Conservation (phyloP, 2,329 filamentous ascomycete species). For the Piedraia hortae region DNA sequence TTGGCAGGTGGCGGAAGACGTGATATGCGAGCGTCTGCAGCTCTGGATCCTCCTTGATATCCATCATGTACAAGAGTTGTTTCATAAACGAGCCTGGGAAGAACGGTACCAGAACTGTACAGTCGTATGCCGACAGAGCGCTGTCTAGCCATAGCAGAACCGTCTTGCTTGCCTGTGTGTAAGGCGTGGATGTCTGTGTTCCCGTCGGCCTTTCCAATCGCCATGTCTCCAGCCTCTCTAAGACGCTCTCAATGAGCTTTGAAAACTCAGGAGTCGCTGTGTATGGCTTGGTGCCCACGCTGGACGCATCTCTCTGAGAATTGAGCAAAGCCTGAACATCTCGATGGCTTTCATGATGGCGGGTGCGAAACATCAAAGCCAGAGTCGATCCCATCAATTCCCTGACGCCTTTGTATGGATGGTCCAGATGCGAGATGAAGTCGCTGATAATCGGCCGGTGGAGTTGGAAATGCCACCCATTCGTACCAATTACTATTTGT, state of each 20-base stretch:
- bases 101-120: constrained; percentile 68
- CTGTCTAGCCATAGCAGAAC: constrained; percentile 85
- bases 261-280: constrained; percentile 47
- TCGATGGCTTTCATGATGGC: constrained; percentile 82
- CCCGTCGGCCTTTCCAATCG: constrained; percentile 57
- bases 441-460: constrained; percentile 70
- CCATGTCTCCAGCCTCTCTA: constrained; percentile 62
- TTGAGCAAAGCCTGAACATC: constrained; percentile 50
- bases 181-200: constrained; percentile 76
- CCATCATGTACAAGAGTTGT: constrained; percentile 97
- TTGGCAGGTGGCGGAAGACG: constrained; percentile 85
- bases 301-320: constrained; percentile 50
- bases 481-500: constrained; percentile 63
- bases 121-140: constrained; percentile 74
- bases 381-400: constrained; percentile 83
- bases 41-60: constrained; percentile 94
- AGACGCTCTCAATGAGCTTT: constrained; percentile 44
- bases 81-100: constrained; percentile 77
- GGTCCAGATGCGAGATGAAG: constrained; percentile 75
- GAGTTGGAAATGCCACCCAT: constrained; percentile 86
- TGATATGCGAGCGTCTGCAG: constrained; percentile 84
- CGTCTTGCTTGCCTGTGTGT: constrained; percentile 90
- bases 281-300: constrained; percentile 66
- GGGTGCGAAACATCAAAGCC: constrained; percentile 63
- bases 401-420: constrained; percentile 90